Base-by-base conservation (phyloP, 208 protist genomes). In the Leishmania braziliensis region DNA sequence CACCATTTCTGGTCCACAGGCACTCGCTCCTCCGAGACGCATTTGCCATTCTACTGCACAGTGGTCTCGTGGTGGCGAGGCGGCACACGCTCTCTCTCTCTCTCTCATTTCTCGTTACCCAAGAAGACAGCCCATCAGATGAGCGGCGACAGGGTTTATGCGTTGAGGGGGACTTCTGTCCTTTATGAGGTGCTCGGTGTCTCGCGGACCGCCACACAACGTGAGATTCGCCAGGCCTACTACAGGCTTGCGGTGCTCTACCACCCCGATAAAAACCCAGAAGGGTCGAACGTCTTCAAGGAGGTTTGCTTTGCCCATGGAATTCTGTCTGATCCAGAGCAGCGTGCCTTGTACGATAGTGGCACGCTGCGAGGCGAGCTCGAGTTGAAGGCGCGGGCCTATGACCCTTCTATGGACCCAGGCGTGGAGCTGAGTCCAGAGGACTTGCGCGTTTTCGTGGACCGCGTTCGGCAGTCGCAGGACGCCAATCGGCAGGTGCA, bases 231-330 rank as follows among this genome's bases (percentile, higher is more conserved):
- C 16, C 88, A 88, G 73, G 93, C 95, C 12, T 98, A 98, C 82
- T 92, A 94, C 79, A 93, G 91, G 72, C 83, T 96, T 14, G 94
- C 95, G 3, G 88, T 98, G 33, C 16, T 96, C 63, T 98, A 97
- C 77, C 96, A 98, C 86, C 96, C 96, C 0, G 96, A 98, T 73
- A 97, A 97, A 80, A 97, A 98, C 74, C 90, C 90, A 2, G 86
- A 91, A 54, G 94, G 94, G 74, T 88, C 72, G 16, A 91, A 95
- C 51, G 77, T 94, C 10, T 97, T 97, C 81, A 97, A 96, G 81
- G 92, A 97, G 80, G 84, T 97, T 36, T 92, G 89, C 74, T 97
- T 97, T 70, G 94, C 94, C 5, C 75, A 97, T 83, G 88, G 88
- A 80, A 95, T 97, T 72, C 86, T 97, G 14, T 96, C 92, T 60